Percentiles rank a stretch among this genome's conserved stretches.
Evolutionary conservation across 202 grass and related monocot genomes (phyloP).

Genomic region (Eragrostis tef): DNA sequence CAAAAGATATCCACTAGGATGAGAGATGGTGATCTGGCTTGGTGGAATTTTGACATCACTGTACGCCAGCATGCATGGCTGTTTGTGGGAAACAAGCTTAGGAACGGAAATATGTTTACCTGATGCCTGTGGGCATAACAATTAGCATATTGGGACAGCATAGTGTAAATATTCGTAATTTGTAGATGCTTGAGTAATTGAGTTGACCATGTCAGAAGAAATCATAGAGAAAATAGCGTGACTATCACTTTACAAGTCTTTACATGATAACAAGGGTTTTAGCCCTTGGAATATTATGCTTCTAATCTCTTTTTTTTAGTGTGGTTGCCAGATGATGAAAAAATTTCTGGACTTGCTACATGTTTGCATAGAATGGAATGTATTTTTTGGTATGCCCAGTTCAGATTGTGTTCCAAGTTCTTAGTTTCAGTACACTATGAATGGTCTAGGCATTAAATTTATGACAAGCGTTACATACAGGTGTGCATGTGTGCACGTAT

Average conservation of each 20-base stretch:
- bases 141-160: background rate
- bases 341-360: background rate
- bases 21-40: background rate
- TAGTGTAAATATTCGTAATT: background rate
- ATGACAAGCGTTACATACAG: background rate
- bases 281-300: background rate
- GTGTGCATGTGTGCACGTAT: background rate
- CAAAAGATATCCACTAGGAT: background rate
- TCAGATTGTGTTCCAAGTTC: background rate
- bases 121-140: background rate
- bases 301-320: background rate
- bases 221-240: background rate
- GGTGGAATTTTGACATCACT: background rate
- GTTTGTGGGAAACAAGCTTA: background rate
- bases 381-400: background rate
- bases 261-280: background rate
- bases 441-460: background rate
- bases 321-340: background rate
- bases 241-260: background rate
- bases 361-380: background rate
- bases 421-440: background rate
- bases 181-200: constrained; percentile 1
- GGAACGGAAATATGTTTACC: background rate
- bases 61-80: background rate
- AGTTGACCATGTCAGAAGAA: constrained; percentile 13